Evolutionary conservation across 371 early-diverging fungal species (phyloP).

Genomic region (Syncephalastrum contaminatum): DNA sequence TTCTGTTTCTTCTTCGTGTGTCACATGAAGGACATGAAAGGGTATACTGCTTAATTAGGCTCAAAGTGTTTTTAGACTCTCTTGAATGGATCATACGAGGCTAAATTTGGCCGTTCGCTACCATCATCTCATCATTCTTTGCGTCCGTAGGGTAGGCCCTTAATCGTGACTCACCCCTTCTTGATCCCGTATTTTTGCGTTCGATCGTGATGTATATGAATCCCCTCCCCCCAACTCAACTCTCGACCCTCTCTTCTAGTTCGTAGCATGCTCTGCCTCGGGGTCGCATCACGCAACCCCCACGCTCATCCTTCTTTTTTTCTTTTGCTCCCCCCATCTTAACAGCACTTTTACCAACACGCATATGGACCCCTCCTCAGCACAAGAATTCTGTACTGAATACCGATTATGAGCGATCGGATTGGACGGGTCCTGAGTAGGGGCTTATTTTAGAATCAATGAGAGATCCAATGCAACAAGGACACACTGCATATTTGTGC

Average conservation of each 20-base stretch:
- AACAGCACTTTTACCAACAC: no score
- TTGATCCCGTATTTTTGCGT: conserved; percentile 3
- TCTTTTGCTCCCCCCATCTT: neutral
- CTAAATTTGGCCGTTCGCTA: no score
- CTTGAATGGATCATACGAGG: no score
- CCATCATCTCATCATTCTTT: no score
- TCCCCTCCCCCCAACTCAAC: no score
- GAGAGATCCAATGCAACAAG: conserved; percentile 12
- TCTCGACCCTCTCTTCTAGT: no score
- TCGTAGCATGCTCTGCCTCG: no score
- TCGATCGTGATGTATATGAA: neutral
- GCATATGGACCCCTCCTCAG: conserved; percentile 1
- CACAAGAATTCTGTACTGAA: conserved; percentile 1
- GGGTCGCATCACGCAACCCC: neutral
- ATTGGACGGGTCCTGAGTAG: neutral
- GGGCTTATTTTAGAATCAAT: conserved; percentile 3
- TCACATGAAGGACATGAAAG: no score
- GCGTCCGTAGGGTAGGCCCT: neutral
- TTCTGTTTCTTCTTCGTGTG: neutral
- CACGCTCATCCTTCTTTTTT: conserved; percentile 2
- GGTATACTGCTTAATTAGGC: no score
- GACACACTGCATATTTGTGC: neutral
- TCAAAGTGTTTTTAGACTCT: no score
- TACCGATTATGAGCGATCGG: conserved; percentile 1
- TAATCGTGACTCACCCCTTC: neutral